These are phyloP conservation scores for Theobroma cacao DNA, from an alignment of 345 rosid genomes.

Conservation along the genomic window DNA sequence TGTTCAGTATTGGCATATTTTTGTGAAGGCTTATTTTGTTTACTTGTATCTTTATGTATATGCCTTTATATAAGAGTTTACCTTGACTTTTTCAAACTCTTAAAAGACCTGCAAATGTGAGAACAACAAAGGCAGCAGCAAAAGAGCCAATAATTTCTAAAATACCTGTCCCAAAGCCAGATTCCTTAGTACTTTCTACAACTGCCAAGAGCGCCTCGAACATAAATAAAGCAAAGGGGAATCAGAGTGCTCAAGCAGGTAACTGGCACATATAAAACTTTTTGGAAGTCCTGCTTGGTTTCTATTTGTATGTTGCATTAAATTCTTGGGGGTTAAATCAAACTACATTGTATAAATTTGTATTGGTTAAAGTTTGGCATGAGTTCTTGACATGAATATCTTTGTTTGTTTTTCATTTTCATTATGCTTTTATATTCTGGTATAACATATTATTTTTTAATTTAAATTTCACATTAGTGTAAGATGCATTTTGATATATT, in stretches of 20 bases:
- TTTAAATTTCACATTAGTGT: not conserved
- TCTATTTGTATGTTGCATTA: not conserved
- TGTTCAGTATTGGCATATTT: not conserved
- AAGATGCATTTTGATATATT: conserved; percentile 11
- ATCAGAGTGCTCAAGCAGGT: conserved; percentile 53
- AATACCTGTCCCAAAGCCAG: conserved; percentile 37
- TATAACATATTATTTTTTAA: not conserved
- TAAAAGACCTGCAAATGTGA: conserved; percentile 54
- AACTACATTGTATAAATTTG: not conserved
- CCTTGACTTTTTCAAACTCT: conserved; percentile 67
- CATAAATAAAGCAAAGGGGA: conserved; percentile 36
- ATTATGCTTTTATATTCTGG: not conserved
- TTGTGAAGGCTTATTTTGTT: not conserved
- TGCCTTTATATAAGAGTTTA: conserved; percentile 22
- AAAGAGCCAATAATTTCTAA: conserved; percentile 50
- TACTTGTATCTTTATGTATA: conserved; percentile 1
- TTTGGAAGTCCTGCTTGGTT: not conserved
- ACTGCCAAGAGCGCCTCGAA: conserved; percentile 32
- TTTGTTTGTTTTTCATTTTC: not conserved
- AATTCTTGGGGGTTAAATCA: not conserved
- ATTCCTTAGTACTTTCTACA: conserved; percentile 25
- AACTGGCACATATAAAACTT: not conserved
- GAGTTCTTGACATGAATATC: not conserved
- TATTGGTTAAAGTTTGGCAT: not conserved
- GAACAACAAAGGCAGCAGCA: conserved; percentile 29